Evolutionary conservation across 2,329 filamentous ascomycete genomes (phyloP), one percentile per base, ranked within the genome.

Genomic region (Phaeosphaeria sp.): DNA sequence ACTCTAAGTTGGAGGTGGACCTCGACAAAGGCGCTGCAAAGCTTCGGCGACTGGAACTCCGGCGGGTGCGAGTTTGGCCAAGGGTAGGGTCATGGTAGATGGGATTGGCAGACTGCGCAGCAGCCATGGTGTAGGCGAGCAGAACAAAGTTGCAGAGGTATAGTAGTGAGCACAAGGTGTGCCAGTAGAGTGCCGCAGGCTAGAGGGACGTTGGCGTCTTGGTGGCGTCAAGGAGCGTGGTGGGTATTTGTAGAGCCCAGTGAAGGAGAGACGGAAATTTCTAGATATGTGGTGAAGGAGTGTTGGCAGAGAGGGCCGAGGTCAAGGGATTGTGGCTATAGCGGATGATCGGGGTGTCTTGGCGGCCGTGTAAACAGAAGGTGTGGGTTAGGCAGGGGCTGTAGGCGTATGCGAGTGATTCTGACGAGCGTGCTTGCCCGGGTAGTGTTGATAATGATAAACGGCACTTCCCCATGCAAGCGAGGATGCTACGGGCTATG

Each of bases 41-140:
- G 55, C 69, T 72, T 53, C 58, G 66, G 60, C 69, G 71, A 27
- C 64, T 65, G 11, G 72, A 75, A 55, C 60, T 69, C 23, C 67
- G 69, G 18, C 71, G 71, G 20, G 48, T 58, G 42, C 64, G 67
- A 23, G 67, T 53, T 23, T 50, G 57, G 41, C 56, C 54, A 25
- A 53, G 58, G 33, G 52, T 47, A 36, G 69, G 59, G 30, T 69
- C 64, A 54, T 70, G 66, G 36, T 71, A 66, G 55, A 63, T 47
- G 43, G 64, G 63, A 25, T 54, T 63, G 41, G 67, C 62, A 52
- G 68, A 65, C 39, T 46, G 59, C 50, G 63, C 46, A 46, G 55
- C 51, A 53, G 66, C 62, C 67, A 72, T 72, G 59, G 39, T 60
- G 59, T 55, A 53, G 52, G 25, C 54, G 25, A 41, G 22, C n/a